These are phyloP conservation scores for Apiospora malaysiana DNA, from an alignment of 2,329 filamentous ascomycete genomes.

Conservation along the genomic window DNA sequence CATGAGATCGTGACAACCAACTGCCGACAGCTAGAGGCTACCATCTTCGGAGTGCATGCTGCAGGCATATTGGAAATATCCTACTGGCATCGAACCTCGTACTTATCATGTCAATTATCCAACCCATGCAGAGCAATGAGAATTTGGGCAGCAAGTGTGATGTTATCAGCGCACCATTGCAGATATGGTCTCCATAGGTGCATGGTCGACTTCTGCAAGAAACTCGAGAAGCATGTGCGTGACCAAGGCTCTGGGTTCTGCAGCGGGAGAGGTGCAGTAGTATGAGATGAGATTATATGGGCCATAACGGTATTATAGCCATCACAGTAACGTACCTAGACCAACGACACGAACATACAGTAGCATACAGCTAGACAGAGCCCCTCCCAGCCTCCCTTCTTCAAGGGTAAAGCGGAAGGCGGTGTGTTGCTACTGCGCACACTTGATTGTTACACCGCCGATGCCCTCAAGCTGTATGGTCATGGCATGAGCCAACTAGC, in stretches of 20 bases:
- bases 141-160: background rate
- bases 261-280: constrained; percentile 16
- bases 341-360: too few relatives aligned
- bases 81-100: background rate
- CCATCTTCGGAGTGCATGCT: background rate
- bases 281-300: background rate
- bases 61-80: background rate
- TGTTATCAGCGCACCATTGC: background rate
- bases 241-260: constrained; percentile 1
- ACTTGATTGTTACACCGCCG: constrained; percentile 3
- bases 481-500: constrained; percentile 23
- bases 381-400: background rate
- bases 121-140: background rate
- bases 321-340: background rate
- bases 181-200: background rate
- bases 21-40: background rate
- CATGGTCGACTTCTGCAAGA: background rate
- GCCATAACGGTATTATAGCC: background rate
- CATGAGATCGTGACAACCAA: too few relatives aligned
- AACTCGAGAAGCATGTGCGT: constrained; percentile 2
- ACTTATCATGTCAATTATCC: background rate
- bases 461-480: constrained; percentile 28
- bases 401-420: background rate
- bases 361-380: background rate
- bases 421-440: background rate